Conservation (phyloP, 179 eudicot species). For the Spinacia oleracea region DNA sequence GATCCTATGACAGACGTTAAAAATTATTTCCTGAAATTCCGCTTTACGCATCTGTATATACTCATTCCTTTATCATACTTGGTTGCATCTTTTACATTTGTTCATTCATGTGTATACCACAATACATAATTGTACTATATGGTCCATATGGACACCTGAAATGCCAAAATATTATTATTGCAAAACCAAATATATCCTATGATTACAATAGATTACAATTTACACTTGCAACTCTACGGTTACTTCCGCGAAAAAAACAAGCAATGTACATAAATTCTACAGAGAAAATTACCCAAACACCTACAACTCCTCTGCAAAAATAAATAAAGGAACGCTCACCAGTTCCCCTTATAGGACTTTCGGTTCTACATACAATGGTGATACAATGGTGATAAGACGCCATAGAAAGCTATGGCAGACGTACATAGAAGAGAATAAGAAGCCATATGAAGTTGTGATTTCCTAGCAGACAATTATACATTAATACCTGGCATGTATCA, state of each 20-base stretch:
- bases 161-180: not conserved
- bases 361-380: constrained; percentile 7
- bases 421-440: constrained; percentile 4
- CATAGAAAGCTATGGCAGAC: constrained; percentile 4
- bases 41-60: too few species aligned
- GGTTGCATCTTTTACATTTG: not conserved
- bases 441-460: constrained; percentile 10
- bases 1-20: too few species aligned
- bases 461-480: constrained; percentile 20
- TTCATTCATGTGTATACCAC: not conserved
- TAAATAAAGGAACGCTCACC: not conserved
- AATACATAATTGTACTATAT: not conserved
- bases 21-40: too few species aligned
- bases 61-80: too few species aligned
- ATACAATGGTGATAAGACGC: not conserved
- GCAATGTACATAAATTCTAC: constrained; percentile 29
- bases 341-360: constrained; percentile 12
- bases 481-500: constrained; percentile 24
- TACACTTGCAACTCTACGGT: constrained; percentile 21
- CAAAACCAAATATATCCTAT: not conserved
- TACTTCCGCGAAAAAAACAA: constrained; percentile 14
- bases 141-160: not conserved
- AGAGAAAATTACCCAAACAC: not conserved
- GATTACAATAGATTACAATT: constrained; percentile 12
- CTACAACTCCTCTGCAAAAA: not conserved